These are phyloP conservation scores for Phanerochaete carnosa DNA, from an alignment of 768 basidiomycete species.

Conservation along the genomic window DNA sequence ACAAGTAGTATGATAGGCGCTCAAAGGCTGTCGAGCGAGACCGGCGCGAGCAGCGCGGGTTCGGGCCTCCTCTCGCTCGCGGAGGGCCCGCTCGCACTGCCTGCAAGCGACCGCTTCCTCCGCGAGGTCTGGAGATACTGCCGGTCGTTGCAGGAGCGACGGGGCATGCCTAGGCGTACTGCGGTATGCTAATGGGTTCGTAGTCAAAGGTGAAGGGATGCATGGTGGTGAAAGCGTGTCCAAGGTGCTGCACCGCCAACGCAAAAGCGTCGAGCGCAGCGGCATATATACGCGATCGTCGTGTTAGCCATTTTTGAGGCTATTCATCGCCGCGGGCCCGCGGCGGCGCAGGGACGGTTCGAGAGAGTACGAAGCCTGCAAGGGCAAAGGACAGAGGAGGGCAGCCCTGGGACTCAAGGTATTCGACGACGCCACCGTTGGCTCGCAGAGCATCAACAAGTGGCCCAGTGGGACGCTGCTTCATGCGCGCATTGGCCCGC, in stretches of 20 bases:
- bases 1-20: slow-evolving; percentile 16
- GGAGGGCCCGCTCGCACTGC: slow-evolving; percentile 23
- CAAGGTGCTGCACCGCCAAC: no score
- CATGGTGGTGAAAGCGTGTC: not conserved
- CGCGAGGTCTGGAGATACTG: slow-evolving; percentile 23
- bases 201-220: not conserved
- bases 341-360: not conserved
- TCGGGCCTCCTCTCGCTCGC: slow-evolving; percentile 26
- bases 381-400: slow-evolving; percentile 86
- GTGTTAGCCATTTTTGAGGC: not conserved
- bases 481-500: slow-evolving; percentile 98
- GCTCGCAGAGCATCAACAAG: slow-evolving; percentile 84
- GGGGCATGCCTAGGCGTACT: not conserved
- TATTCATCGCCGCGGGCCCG: slow-evolving; percentile 35
- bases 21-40: slow-evolving; percentile 18
- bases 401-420: slow-evolving; percentile 77
- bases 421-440: slow-evolving; percentile 79
- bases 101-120: slow-evolving; percentile 26
- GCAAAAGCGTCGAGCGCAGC: not conserved
- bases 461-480: slow-evolving; percentile 95
- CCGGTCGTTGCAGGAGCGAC: not conserved
- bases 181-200: not conserved
- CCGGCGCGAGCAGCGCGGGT: slow-evolving; percentile 26
- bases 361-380: not conserved
- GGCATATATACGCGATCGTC: not conserved